Percentiles rank a stretch among this genome's conserved stretches.
Conservation (phyloP, 2,329 filamentous ascomycete genomes). For the Aspergillus arachidicola region DNA sequence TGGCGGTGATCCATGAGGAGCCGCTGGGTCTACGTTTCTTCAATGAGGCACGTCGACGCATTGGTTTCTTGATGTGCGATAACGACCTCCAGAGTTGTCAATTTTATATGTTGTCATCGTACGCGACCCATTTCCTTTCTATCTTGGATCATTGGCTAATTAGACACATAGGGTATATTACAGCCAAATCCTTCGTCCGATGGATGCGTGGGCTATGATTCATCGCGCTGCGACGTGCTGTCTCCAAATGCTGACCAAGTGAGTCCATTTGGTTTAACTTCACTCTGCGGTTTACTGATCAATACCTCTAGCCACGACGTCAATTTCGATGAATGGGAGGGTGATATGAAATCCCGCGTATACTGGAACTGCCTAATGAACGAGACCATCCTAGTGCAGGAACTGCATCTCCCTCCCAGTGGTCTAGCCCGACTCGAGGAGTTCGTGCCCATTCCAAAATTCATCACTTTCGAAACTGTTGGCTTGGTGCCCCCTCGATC, state of each 20-base stretch:
- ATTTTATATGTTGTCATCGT: constrained; percentile 55
- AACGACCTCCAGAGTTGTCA: constrained; percentile 56
- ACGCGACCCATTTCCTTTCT: constrained; percentile 14
- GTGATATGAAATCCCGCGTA: constrained; percentile 58
- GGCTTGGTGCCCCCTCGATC: constrained; percentile 35
- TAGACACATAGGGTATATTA: constrained; percentile 47
- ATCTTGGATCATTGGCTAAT: constrained; percentile 14
- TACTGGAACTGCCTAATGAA: constrained; percentile 61
- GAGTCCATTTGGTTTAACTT: constrained; percentile 14
- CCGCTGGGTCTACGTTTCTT: constrained; percentile 55
- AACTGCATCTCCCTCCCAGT: constrained; percentile 55
- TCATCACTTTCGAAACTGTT: constrained; percentile 48
- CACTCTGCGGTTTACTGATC: constrained; percentile 3
- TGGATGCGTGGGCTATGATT: constrained; percentile 58
- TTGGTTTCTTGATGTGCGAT: constrained; percentile 55
- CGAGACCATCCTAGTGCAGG: constrained; percentile 58
- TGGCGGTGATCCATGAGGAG: constrained; percentile 41
- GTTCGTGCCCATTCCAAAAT: constrained; percentile 56
- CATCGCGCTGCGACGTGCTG: constrained; percentile 56
- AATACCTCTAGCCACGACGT: constrained; percentile 35
- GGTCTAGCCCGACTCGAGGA: constrained; percentile 55
- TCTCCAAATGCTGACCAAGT: constrained; percentile 51
- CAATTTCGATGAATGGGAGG: constrained; percentile 55
- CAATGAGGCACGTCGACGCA: constrained; percentile 56
- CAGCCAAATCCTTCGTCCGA: constrained; percentile 54